Percentiles rank a stretch among this genome's conserved stretches.
These are phyloP conservation scores for Carex scoparia DNA, from an alignment of 176 grass and related monocot species.

Conservation along the genomic window DNA sequence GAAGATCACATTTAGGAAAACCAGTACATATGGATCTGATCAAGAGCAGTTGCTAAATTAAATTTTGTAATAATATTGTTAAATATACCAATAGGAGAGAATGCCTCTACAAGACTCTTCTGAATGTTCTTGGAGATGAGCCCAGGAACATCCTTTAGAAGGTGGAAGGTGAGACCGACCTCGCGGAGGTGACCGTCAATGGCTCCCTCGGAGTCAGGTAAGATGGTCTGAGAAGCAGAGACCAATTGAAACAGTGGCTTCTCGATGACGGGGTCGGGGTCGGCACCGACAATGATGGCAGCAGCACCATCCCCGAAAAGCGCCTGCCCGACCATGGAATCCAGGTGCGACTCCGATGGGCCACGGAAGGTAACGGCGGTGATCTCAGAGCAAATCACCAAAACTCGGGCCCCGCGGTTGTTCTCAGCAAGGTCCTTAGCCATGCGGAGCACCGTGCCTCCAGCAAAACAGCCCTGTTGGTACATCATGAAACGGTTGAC, in stretches of 20 bases:
- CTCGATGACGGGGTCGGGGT: constrained; percentile 48
- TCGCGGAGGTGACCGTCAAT: constrained; percentile 84
- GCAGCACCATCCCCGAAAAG: constrained; percentile 84
- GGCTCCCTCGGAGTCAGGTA: constrained; percentile 85
- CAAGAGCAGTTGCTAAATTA: background rate
- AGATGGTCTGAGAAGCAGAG: constrained; percentile 71
- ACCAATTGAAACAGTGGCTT: constrained; percentile 70
- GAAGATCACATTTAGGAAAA: background rate
- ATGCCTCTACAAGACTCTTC: constrained; percentile 56
- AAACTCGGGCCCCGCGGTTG: constrained; percentile 71
- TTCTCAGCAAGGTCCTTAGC: constrained; percentile 97
- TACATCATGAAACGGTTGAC: constrained; percentile 95
- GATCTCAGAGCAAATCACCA: constrained; percentile 88
- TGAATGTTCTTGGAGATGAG: constrained; percentile 91
- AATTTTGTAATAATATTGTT: background rate
- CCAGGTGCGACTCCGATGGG: constrained; percentile 64
- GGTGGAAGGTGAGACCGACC: constrained; percentile 77
- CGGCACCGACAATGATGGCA: constrained; percentile 58
- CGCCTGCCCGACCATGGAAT: constrained; percentile 75
- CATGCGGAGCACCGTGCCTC: constrained; percentile 79
- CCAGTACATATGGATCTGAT: background rate
- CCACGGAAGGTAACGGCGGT: constrained; percentile 88
- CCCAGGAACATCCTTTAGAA: constrained; percentile 83
- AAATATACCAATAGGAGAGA: constrained; percentile 37
- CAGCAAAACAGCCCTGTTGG: constrained; percentile 93